phyloP scores from a whole-genome alignment of 306 rosid genomes.

The Pterocarpus santalinus region DNA sequence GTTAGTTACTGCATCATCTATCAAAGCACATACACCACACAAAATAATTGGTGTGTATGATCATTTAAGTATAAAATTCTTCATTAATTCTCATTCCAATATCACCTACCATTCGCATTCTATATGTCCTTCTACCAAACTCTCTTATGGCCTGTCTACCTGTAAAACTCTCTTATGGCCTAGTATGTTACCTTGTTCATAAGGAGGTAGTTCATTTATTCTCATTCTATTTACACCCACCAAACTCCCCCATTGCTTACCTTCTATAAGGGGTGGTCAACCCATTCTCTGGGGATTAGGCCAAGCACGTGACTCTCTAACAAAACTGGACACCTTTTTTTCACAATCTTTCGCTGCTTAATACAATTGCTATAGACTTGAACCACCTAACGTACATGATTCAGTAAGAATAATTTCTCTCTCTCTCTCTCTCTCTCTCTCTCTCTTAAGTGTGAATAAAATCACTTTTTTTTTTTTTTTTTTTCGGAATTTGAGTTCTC shows the following conservation, averaged over 20 bases:
- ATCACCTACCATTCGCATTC: neutral
- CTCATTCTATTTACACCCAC: constrained; percentile 2
- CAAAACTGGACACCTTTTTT: neutral
- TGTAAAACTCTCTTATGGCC: neutral
- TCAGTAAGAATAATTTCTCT: too few relatives aligned
- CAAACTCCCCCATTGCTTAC: neutral
- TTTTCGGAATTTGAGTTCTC: neutral
- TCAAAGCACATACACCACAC: constrained; percentile 10
- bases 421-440: too few relatives aligned
- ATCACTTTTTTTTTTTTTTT: neutral
- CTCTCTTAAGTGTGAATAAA: neutral
- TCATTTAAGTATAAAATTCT: neutral
- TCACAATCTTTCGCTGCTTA: neutral
- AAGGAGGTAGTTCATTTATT: neutral
- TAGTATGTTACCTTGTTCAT: neutral
- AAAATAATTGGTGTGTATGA: neutral
- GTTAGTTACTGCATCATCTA: neutral
- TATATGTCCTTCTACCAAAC: neutral
- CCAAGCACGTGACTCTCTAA: neutral
- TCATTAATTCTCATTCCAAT: neutral
- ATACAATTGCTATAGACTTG: neutral
- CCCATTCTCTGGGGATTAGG: neutral
- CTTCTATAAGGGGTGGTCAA: neutral
- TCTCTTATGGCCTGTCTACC: neutral
- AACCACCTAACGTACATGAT: too few relatives aligned